Conservation (phyloP, 192 early-diverging fungal species). For the Phlyctochytrium arcticum region DNA sequence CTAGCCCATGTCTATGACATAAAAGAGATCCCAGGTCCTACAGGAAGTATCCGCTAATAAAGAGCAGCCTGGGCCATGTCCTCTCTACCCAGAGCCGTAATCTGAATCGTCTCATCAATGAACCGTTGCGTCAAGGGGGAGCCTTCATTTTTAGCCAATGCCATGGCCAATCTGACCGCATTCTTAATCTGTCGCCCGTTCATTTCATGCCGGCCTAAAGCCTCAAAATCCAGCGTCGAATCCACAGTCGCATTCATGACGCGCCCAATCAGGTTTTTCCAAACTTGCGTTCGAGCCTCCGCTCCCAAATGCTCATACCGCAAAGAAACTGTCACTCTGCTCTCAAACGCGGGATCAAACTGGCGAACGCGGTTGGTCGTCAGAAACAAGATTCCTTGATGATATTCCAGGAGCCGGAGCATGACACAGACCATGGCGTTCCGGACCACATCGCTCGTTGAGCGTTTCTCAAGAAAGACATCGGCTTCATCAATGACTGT, state of each 20-base stretch:
- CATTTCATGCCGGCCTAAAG: slow-evolving; percentile 23
- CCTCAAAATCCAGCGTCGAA: slow-evolving; percentile 18
- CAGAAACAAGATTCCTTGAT: slow-evolving; percentile 59
- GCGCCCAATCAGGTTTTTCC: slow-evolving; percentile 44
- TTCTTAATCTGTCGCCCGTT: slow-evolving; percentile 49
- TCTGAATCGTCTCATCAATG: slow-evolving; percentile 43
- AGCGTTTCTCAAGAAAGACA: slow-evolving; percentile 54
- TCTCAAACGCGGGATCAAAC: slow-evolving; percentile 59
- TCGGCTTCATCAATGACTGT: slow-evolving; percentile 58
- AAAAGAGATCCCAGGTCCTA: too few relatives aligned
- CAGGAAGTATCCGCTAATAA: too few relatives aligned
- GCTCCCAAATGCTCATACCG: slow-evolving; percentile 41
- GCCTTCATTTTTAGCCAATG: slow-evolving; percentile 29
- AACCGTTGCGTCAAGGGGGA: slow-evolving; percentile 24
- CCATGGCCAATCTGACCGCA: slow-evolving; percentile 38
- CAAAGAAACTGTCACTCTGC: slow-evolving; percentile 49
- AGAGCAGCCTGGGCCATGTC: slow-evolving; percentile 30
- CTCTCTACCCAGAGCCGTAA: slow-evolving; percentile 31
- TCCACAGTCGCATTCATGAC: slow-evolving; percentile 13
- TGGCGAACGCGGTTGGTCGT: slow-evolving; percentile 57
- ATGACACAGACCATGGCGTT: slow-evolving; percentile 59
- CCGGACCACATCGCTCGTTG: slow-evolving; percentile 41
- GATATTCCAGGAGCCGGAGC: slow-evolving; percentile 57
- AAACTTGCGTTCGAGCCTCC: slow-evolving; percentile 41
- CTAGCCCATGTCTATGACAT: too few relatives aligned